Conservation (phyloP, 2,329 filamentous ascomycete genomes). For the Aureobasidium sp. region DNA sequence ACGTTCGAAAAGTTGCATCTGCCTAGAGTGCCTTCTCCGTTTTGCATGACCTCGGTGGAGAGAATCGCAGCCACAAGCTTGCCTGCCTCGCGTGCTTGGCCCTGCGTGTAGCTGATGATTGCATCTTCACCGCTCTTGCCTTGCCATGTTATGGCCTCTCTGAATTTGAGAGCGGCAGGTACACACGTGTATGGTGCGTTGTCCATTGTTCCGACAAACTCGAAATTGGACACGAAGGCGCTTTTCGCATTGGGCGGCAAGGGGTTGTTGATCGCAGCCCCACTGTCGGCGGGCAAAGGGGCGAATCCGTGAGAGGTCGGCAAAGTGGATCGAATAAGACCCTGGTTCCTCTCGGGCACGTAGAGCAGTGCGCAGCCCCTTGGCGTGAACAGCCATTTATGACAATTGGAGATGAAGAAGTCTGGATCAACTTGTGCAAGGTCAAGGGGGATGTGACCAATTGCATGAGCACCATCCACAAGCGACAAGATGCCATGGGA, state of each 20-base stretch:
- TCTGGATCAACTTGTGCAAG: constrained; percentile 61
- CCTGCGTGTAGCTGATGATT: constrained; percentile 55
- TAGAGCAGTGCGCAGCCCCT: constrained; percentile 74
- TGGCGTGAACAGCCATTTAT: constrained; percentile 83
- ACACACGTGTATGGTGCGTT: constrained; percentile 63
- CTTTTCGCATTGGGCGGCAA: constrained; percentile 41
- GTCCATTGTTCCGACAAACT: constrained; percentile 41
- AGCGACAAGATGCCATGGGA: constrained; percentile 61
- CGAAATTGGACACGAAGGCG: constrained; percentile 36
- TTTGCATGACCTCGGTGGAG: constrained; percentile 64
- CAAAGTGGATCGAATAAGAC: constrained; percentile 61
- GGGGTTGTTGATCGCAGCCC: constrained; percentile 25
- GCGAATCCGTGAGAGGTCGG: constrained; percentile 75
- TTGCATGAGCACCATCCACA: constrained; percentile 75
- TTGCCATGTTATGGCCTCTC: constrained; percentile 35
- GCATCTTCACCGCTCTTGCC: constrained; percentile 54
- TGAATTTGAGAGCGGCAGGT: constrained; percentile 62
- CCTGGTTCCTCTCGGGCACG: constrained; percentile 67
- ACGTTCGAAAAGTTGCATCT: constrained; percentile 66
- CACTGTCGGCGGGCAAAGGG: constrained; percentile 29
- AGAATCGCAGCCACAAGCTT: constrained; percentile 51
- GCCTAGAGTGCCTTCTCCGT: constrained; percentile 50
- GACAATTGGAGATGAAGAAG: constrained; percentile 79
- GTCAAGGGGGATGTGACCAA: constrained; percentile 70
- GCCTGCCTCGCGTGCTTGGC: constrained; percentile 56